Evolutionary conservation across 106 monocot species (phyloP).

Genomic region (Platanthera zijinensis): DNA sequence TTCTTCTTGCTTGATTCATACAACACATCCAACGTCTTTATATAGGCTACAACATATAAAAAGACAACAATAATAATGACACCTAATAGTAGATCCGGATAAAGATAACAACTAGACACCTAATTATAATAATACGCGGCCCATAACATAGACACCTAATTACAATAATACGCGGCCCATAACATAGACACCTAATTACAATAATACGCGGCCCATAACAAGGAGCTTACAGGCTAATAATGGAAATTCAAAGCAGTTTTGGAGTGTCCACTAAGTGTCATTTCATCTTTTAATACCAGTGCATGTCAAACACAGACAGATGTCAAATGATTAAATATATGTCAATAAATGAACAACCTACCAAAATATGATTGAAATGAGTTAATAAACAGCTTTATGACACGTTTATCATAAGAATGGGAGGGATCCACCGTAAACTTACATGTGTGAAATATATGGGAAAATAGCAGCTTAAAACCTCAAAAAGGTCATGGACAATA

Average conservation of each 20-base stretch:
- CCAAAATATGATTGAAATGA: background rate
- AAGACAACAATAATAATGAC: too few species aligned
- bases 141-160: too few species aligned
- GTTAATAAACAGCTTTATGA: background rate
- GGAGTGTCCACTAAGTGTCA: background rate
- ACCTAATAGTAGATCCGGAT: too few species aligned
- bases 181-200: too few species aligned
- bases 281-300: background rate
- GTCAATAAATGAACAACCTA: background rate
- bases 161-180: too few species aligned
- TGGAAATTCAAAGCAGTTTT: background rate
- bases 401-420: background rate
- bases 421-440: conserved; percentile 29
- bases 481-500: conserved; percentile 63
- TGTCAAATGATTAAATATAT: background rate
- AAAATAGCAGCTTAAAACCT: conserved; percentile 80
- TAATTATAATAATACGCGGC: too few species aligned
- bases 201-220: too few species aligned
- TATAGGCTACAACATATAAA: too few species aligned
- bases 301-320: background rate
- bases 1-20: too few species aligned
- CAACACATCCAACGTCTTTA: too few species aligned
- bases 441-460: conserved; percentile 93
- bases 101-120: too few species aligned
- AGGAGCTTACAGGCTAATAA: background rate